These are phyloP conservation scores for Candida xyloterini DNA, from an alignment of 805 yeast genomes.

Conservation along the genomic window DNA sequence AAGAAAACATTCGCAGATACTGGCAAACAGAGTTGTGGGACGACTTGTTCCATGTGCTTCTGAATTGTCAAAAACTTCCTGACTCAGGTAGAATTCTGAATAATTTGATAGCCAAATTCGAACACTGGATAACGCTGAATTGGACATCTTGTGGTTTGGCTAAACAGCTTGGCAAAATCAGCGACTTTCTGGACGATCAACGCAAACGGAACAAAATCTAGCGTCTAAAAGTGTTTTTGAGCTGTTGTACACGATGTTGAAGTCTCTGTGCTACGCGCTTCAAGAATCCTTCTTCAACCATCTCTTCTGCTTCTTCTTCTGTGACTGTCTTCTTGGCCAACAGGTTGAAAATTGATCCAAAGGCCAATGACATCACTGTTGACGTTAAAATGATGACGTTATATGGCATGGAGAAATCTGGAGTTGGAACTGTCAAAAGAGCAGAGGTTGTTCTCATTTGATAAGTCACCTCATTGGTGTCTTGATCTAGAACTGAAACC, in stretches of 20 bases:
- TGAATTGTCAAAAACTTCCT: constrained; percentile 46
- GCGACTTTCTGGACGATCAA: constrained; percentile 11
- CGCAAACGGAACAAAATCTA: constrained; percentile 9
- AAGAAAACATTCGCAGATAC: constrained; percentile 57
- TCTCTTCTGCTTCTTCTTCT: constrained; percentile 60
- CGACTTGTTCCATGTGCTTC: constrained; percentile 56
- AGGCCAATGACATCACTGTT: constrained; percentile 87
- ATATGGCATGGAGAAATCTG: constrained; percentile 98
- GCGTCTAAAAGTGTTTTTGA: constrained; percentile 2
- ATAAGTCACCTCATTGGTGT: constrained; percentile 32
- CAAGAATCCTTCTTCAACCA: constrained; percentile 17
- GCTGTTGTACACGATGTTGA: constrained; percentile 1
- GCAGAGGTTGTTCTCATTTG: constrained; percentile 81
- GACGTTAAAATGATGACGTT: constrained; percentile 93
- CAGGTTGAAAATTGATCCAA: constrained; percentile 82
- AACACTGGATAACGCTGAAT: constrained; percentile 16
- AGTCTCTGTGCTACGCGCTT: constrained; percentile 11
- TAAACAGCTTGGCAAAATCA: constrained; percentile 9
- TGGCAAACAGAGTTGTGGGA: constrained; percentile 77
- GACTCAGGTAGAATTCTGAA: constrained; percentile 1
- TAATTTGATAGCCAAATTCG: constrained; percentile 8
- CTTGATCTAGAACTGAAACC: constrained; percentile 47
- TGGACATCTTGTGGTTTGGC: constrained; percentile 11
- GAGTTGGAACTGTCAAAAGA: constrained; percentile 84
- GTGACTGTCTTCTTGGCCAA: constrained; percentile 71